Base-by-base conservation (phyloP, 306 rosid genomes). In the Lagenaria siceraria region DNA sequence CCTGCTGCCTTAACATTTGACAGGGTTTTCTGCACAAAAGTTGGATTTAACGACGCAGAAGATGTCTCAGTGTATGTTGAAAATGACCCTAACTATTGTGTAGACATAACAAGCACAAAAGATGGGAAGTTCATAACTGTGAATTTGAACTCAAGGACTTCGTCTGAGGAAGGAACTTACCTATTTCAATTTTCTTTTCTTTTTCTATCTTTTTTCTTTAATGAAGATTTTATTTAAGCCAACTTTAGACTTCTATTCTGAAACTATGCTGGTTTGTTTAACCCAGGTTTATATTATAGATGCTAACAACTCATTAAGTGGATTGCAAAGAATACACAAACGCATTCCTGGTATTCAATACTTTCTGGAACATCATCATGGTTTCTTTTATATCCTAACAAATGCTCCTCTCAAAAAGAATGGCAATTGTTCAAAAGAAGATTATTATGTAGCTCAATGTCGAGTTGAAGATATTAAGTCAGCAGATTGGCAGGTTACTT, bases 71-170 rank as follows among this genome's bases (percentile, higher is more conserved):
- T 95, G 55, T 90, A 92, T 77, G 85, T 91, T 1, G 98, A 95
- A 83, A 87, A 82, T 10, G 88, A 95, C 81, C 80, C 98, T 82
- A 82, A 86, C 80, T 92, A 89, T 84, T 95, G 98, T 79, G 92
- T 95, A 78, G 98, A 95, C 84, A 87, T 95, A 76, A 88, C 98
- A 63, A 90, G 90, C 87, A 92, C 98, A 53, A 95, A 95, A 83
- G 98, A 95, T 77, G 97, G 98, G 82, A 90, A 95, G 91, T 92
- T 95, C 83, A 82, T 95, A n/a, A 95, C 98, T 79, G 93, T 92
- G 84, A 92, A 95, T 89, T 90, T 97, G 83, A 95, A 95, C 85
- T 95, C 98, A 84, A 92, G 98, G 90, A 92, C 97, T 87, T 95
- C 98, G 83, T 95, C 97, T 38, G 97, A 95, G 98, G 98, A 94